Evolutionary conservation across 2,329 filamentous ascomycete genomes (phyloP).

Genomic region (Xylaria sp.): DNA sequence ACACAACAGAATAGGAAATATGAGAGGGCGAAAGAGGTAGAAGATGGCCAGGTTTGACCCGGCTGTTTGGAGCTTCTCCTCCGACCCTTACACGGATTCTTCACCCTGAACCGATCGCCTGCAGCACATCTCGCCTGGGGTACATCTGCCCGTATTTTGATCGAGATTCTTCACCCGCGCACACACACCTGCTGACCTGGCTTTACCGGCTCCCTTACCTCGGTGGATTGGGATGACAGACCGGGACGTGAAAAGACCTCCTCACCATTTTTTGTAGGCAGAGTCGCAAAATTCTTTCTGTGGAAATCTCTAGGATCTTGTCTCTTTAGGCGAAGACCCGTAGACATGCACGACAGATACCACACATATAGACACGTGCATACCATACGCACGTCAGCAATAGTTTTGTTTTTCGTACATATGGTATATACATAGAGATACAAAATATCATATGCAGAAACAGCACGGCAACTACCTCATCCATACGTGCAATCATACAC

Average conservation of each 20-base stretch:
- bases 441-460: slow-evolving; percentile 3
- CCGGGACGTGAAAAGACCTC: background rate
- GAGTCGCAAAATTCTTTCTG: background rate
- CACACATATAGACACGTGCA: slow-evolving; percentile 6
- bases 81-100: background rate
- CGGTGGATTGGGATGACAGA: background rate
- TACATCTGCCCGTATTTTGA: background rate
- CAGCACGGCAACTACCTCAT: slow-evolving; percentile 13
- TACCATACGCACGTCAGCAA: slow-evolving; percentile 21
- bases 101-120: background rate
- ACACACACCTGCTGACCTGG: background rate
- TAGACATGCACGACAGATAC: background rate
- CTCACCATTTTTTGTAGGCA: slow-evolving; percentile 1
- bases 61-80: background rate
- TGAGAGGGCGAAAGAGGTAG: background rate
- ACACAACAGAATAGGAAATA: background rate
- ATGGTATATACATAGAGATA: slow-evolving; percentile 7
- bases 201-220: background rate
- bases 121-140: background rate
- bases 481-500: background rate
- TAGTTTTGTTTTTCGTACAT: slow-evolving; percentile 9
- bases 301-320: slow-evolving; percentile 1
- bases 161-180: background rate
- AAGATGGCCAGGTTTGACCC: background rate
- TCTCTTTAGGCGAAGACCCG: slow-evolving; percentile 18